Evolutionary conservation across 2,329 filamentous ascomycete species (phyloP), one percentile per base, ranked within the genome.

Genomic region (Colletotrichum tanaceti): DNA sequence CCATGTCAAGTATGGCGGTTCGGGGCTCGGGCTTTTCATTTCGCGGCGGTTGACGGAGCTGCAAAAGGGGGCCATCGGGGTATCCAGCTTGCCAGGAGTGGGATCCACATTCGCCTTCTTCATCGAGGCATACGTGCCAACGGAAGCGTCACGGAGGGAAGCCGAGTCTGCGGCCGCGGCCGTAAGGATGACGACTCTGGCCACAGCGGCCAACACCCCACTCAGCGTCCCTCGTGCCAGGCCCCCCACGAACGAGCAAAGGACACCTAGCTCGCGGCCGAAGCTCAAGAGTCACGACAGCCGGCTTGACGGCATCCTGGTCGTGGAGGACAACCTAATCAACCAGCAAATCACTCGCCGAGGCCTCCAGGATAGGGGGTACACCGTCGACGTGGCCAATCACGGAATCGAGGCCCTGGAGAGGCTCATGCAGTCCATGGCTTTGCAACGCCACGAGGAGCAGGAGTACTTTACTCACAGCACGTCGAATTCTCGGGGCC

Each of bases 81-180:
- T 95, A 6, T 83, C 86, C 1, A 91, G 89, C n/a, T 82, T 88
- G 70, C 83, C 87, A 2, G 91, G 90, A 1, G 85, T 88, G n/a
- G 91, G 92, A 1, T 91, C 89, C 71, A 92, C 88, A 0, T 94
- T 94, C 77, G 89, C 89, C 0, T 93, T 94, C 76, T 93, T 91
- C 76, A 86, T 93, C 66, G 88, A 90, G 72, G 86, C 89, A 0
- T 80, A 80, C 70, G 73, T 80, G 1, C 84, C 84, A 1, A 81
- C 75, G 20, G 77, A 79, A 9, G 76, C 73, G 4, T 77, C 83
- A 5, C 75, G 78, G 22, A 78, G 76, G 28, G 82, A 85, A 54
- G 81, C 82, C 4, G 71, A 80, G 54, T 77, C 77, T n/a, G 75
- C 73, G 4, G 79, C 78, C 0, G 78, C 77, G 6, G 78, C 77